phyloP scores from a whole-genome alignment of 768 basidiomycete genomes.

The Boletus tylopilopsis region DNA sequence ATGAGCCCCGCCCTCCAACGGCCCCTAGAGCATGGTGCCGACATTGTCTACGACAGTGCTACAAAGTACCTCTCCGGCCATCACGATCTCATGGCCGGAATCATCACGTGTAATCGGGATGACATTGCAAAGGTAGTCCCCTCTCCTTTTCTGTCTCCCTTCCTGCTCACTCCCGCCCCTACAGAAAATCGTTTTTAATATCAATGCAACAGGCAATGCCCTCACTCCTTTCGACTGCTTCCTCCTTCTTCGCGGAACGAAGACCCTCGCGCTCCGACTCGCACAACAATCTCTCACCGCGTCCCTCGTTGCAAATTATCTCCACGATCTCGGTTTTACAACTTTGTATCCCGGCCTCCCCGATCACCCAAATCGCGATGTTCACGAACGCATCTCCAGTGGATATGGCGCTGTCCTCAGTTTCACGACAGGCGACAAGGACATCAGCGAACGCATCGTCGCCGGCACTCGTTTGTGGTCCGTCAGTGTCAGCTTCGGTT shows the following conservation, averaged over 20 bases:
- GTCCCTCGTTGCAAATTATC: conserved; percentile 80
- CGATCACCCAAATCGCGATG: conserved; percentile 74
- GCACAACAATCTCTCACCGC: conserved; percentile 87
- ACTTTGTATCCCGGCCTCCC: conserved; percentile 91
- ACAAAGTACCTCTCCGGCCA: conserved; percentile 98
- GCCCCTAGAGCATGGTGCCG: conserved; percentile 93
- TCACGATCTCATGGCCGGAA: conserved; percentile 98
- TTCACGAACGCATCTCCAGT: conserved; percentile 88
- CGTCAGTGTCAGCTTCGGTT: conserved; percentile 96
- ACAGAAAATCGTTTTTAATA: conserved; percentile 84
- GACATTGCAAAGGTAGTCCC: conserved; percentile 74
- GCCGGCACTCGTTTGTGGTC: conserved; percentile 93
- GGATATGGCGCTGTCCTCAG: conserved; percentile 93
- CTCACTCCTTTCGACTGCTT: conserved; percentile 95
- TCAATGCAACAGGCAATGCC: conserved; percentile 93
- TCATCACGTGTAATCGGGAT: conserved; percentile 87
- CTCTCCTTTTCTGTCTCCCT: fast-evolving
- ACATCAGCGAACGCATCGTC: conserved; percentile 87
- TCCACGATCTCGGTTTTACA: conserved; percentile 79
- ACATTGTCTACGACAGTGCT: conserved; percentile 96
- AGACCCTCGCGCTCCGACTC: conserved; percentile 95
- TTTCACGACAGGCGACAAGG: conserved; percentile 91
- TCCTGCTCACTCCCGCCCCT: conserved; percentile 1
- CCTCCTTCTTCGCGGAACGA: conserved; percentile 91
- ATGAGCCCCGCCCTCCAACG: conserved; percentile 98